Percentiles rank a stretch among this genome's conserved stretches.
Evolutionary conservation across 129 eudicot species (phyloP).

Genomic region (Flaveria linearis): DNA sequence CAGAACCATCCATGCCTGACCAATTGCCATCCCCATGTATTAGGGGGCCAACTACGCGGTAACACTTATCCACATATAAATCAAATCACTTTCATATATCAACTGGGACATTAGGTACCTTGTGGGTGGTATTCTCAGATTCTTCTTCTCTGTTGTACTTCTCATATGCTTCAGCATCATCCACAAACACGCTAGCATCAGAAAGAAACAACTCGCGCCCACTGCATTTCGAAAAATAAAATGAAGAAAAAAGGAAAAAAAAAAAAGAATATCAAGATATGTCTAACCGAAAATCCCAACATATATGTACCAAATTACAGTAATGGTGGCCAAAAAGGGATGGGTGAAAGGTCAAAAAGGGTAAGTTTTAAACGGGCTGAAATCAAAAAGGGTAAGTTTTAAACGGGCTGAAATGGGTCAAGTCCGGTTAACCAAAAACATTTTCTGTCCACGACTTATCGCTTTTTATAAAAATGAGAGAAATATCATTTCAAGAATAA

Average conservation of each 20-base stretch:
- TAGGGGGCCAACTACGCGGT: neutral
- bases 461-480: neutral
- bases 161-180: slow-evolving; percentile 88
- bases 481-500: neutral
- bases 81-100: slow-evolving; percentile 7
- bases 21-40: neutral
- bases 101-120: slow-evolving; percentile 43
- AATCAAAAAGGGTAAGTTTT: neutral
- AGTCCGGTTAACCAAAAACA: neutral
- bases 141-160: slow-evolving; percentile 74
- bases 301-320: neutral
- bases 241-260: neutral
- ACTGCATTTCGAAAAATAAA: slow-evolving; percentile 41
- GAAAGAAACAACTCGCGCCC: slow-evolving; percentile 90
- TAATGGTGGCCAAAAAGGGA: neutral
- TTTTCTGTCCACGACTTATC: neutral
- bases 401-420: neutral
- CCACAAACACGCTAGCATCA: slow-evolving; percentile 86
- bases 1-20: neutral
- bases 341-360: neutral
- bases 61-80: neutral
- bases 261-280: slow-evolving; percentile 8
- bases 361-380: neutral
- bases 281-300: neutral
- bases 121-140: slow-evolving; percentile 43